Percentiles rank a stretch among this genome's conserved stretches.
Conservation (phyloP, 192 early-diverging fungal genomes). For the Kickxella alabastrina region DNA sequence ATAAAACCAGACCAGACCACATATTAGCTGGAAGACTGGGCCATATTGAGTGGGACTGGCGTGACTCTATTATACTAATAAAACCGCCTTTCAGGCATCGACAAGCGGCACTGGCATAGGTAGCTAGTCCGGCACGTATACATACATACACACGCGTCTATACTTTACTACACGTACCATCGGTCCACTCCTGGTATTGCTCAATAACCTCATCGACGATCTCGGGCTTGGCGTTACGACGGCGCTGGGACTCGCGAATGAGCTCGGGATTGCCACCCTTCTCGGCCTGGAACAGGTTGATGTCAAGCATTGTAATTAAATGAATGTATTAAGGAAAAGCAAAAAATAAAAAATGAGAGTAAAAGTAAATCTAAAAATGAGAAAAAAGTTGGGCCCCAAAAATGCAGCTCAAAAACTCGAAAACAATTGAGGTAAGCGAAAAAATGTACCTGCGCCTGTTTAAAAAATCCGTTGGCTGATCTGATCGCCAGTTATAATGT, state of each 20-base stretch:
- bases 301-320: slow-evolving; percentile 70
- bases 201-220: slow-evolving; percentile 89
- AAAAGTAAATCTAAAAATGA: background rate
- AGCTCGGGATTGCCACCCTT: slow-evolving; percentile 93
- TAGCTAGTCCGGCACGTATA: too few relatives aligned
- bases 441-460: background rate
- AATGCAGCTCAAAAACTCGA: background rate
- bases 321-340: background rate
- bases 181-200: slow-evolving; percentile 85
- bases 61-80: too few relatives aligned
- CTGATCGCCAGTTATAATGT: background rate
- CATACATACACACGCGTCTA: too few relatives aligned
- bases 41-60: too few relatives aligned
- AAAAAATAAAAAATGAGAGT: background rate
- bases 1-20: too few relatives aligned
- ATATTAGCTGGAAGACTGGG: too few relatives aligned
- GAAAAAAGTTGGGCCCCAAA: background rate
- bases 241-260: slow-evolving; percentile 89
- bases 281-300: slow-evolving; percentile 83
- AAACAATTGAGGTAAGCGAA: background rate
- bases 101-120: too few relatives aligned
- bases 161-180: too few relatives aligned
- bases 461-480: too few relatives aligned
- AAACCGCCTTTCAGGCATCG: too few relatives aligned
- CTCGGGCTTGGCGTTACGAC: slow-evolving; percentile 78